These are phyloP conservation scores for Aureobasidium sp. DNA, from an alignment of 2,329 filamentous ascomycete species.

Conservation along the genomic window DNA sequence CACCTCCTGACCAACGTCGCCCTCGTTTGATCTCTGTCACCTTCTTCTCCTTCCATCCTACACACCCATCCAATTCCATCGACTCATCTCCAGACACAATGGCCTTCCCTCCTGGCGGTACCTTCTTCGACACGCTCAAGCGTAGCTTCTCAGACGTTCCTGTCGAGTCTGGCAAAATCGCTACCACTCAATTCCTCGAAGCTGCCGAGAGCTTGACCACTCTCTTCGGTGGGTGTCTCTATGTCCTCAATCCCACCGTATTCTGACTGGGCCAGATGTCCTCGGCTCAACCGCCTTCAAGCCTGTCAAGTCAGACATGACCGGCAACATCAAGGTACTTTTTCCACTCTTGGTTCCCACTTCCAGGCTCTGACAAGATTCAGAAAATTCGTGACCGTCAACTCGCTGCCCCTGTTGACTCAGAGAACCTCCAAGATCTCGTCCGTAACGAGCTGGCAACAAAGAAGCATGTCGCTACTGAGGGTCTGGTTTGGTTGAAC, in stretches of 20 bases:
- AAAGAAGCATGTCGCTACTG: conserved; percentile 81
- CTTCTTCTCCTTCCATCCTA: neutral
- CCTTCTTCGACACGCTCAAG: conserved; percentile 80
- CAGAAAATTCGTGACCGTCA: conserved; percentile 87
- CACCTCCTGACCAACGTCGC: neutral
- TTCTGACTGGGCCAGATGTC: conserved; percentile 40
- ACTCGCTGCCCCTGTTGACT: conserved; percentile 68
- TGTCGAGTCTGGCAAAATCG: conserved; percentile 64
- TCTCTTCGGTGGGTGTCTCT: conserved; percentile 64
- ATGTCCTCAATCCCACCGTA: neutral
- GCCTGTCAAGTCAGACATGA: conserved; percentile 85
- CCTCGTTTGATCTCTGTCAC: neutral
- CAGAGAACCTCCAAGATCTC: conserved; percentile 78
- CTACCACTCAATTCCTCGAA: conserved; percentile 82
- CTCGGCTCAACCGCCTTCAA: conserved; percentile 68
- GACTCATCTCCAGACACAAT: conserved; percentile 2
- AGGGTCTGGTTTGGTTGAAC: conserved; percentile 84
- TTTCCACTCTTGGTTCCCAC: neutral
- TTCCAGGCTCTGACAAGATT: neutral
- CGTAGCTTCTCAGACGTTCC: conserved; percentile 78
- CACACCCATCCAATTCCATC: neutral
- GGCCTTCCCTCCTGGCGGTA: conserved; percentile 54
- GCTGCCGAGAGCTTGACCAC: conserved; percentile 79
- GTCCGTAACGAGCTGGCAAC: conserved; percentile 79
- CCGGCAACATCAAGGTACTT: conserved; percentile 78